Percentiles rank a stretch among this genome's conserved stretches.
These are phyloP conservation scores for Leccinellum albellum DNA, from an alignment of 768 basidiomycete genomes.

Conservation along the genomic window DNA sequence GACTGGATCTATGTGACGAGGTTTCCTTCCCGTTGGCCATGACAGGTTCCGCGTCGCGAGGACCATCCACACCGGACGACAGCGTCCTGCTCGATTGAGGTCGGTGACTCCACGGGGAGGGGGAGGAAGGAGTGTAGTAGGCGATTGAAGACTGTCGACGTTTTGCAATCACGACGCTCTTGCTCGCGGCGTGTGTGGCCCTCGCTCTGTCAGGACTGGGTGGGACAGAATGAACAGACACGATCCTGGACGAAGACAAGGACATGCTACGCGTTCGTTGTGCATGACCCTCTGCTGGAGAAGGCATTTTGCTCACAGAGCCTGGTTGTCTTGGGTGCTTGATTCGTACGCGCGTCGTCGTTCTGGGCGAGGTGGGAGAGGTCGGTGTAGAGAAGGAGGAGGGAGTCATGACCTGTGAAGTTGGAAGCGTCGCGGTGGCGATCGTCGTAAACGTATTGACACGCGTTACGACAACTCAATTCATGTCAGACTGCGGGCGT, in stretches of 20 bases:
- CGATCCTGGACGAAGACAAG: neutral
- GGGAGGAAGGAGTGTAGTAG: conserved; percentile 27
- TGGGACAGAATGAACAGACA: neutral
- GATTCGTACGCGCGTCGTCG: conserved; percentile 11
- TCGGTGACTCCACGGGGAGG: conserved; percentile 22
- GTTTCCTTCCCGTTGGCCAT: conserved; percentile 7
- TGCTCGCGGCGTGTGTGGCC: neutral
- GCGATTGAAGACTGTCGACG: conserved; percentile 29
- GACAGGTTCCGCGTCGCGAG: conserved; percentile 1
- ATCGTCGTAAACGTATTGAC: neutral
- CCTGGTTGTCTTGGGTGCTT: conserved; percentile 6
- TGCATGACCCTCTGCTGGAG: neutral
- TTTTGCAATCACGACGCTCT: neutral
- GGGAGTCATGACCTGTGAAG: neutral
- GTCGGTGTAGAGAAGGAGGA: conserved; percentile 19
- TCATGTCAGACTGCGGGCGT: neutral
- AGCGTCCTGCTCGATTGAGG: neutral
- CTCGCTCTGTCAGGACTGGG: neutral
- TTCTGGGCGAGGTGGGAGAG: conserved; percentile 12
- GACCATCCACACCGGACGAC: conserved; percentile 2
- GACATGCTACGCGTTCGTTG: conserved; percentile 7
- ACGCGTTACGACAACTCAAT: neutral
- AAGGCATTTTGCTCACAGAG: neutral
- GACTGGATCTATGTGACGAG: conserved; percentile 19
- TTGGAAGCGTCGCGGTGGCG: neutral